Conservation (phyloP, 1,284 basidiomycete genomes). For the Tremellales sp. region DNA sequence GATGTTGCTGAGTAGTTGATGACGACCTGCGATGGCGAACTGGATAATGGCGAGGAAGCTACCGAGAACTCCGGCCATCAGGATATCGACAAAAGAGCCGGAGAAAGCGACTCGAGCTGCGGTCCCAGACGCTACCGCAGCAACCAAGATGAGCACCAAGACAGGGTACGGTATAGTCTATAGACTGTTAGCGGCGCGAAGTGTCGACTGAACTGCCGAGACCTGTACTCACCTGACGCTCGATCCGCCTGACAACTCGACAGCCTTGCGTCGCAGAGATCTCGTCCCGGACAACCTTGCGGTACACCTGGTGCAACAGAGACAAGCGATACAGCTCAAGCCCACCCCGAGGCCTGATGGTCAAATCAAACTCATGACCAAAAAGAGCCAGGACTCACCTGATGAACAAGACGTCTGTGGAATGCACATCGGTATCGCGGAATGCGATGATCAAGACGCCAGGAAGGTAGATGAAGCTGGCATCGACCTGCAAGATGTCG, state of each 20-base stretch:
- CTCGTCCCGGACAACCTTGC: constrained; percentile 27
- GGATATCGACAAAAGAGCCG: constrained; percentile 31
- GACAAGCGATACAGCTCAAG: constrained; percentile 30
- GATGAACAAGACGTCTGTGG: constrained; percentile 29
- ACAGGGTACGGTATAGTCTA: constrained; percentile 18
- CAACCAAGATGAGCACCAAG: constrained; percentile 18
- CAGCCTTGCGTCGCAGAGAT: constrained; percentile 29
- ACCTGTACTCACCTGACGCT: constrained; percentile 15
- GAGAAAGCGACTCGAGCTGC: constrained; percentile 28
- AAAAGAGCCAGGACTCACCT: constrained; percentile 8
- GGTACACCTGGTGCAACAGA: constrained; percentile 30
- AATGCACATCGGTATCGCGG: constrained; percentile 28
- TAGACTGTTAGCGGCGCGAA: not conserved
- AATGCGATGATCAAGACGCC: constrained; percentile 29
- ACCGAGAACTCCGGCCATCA: constrained; percentile 24
- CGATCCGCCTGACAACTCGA: constrained; percentile 23
- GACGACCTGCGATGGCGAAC: constrained; percentile 22
- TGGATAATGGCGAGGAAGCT: constrained; percentile 21
- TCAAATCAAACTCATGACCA: no score
- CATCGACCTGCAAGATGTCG: constrained; percentile 27
- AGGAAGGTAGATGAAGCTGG: constrained; percentile 34
- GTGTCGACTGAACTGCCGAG: no score
- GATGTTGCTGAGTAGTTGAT: constrained; percentile 24
- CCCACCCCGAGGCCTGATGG: constrained; percentile 23
- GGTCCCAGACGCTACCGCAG: constrained; percentile 22